Evolutionary conservation across 2,329 filamentous ascomycete species (phyloP).

Genomic region (Penicillium olsonii): DNA sequence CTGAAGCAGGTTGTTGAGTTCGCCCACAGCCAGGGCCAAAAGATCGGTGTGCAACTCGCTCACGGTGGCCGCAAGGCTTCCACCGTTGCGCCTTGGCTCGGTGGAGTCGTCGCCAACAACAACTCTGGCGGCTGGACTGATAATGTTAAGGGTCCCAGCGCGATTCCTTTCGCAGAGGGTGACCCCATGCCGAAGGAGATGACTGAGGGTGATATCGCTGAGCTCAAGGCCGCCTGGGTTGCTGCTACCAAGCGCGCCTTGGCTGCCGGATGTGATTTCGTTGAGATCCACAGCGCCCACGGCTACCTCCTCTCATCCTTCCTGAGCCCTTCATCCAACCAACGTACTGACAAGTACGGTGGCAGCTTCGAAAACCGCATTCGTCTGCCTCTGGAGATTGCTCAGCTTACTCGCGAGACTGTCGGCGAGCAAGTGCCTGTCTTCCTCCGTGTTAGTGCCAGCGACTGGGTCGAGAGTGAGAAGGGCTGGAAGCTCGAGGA

Average conservation of each 20-base stretch:
- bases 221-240: conserved; percentile 64
- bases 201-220: conserved; percentile 67
- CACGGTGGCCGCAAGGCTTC: conserved; percentile 72
- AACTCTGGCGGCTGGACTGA: conserved; percentile 58
- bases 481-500: conserved; percentile 70
- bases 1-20: conserved; percentile 72
- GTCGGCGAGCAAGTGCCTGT: conserved; percentile 71
- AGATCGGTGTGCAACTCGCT: conserved; percentile 76
- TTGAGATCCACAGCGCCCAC: conserved; percentile 79
- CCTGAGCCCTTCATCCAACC: conserved; percentile 67
- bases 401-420: conserved; percentile 60
- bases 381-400: conserved; percentile 67
- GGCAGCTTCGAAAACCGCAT: conserved; percentile 63
- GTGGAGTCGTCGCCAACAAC: conserved; percentile 46
- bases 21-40: conserved; percentile 74
- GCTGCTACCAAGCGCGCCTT: conserved; percentile 62
- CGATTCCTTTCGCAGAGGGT: conserved; percentile 62
- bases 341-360: conserved; percentile 61
- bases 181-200: conserved; percentile 68
- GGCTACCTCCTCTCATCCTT: conserved; percentile 75
- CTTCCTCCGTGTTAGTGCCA: conserved; percentile 70
- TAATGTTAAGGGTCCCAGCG: conserved; percentile 59
- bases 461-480: conserved; percentile 70
- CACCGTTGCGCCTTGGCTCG: conserved; percentile 56
- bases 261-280: conserved; percentile 70